phyloP scores from a whole-genome alignment of 306 rosid species.

The Hylodesmum podocarpum region DNA sequence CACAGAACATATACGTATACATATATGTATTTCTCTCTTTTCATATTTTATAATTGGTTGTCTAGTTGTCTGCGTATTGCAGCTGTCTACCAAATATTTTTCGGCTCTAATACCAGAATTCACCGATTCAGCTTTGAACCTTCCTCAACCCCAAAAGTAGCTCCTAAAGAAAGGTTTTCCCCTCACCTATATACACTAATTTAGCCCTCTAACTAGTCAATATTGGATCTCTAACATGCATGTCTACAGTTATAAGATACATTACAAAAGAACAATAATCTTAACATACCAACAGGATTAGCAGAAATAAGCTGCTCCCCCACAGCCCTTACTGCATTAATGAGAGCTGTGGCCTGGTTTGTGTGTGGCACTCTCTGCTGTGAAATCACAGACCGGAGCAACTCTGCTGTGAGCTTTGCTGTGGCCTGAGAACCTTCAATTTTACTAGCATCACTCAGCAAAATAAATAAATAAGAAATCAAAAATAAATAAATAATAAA shows the following conservation, averaged over 20 bases:
- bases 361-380: slow-evolving; percentile 82
- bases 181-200: not conserved
- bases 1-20: no score
- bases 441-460: slow-evolving; percentile 55
- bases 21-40: no score
- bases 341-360: slow-evolving; percentile 80
- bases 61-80: no score
- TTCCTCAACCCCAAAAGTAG: not conserved
- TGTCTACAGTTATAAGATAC: not conserved
- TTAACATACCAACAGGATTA: slow-evolving; percentile 81
- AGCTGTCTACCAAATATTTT: no score
- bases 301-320: slow-evolving; percentile 98
- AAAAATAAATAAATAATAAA: not conserved
- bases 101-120: no score
- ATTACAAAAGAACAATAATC: not conserved
- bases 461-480: not conserved
- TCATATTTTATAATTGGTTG: no score
- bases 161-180: not conserved
- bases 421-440: slow-evolving; percentile 96
- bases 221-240: not conserved
- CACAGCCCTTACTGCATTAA: slow-evolving; percentile 77
- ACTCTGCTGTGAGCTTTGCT: slow-evolving; percentile 79
- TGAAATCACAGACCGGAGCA: slow-evolving; percentile 85
- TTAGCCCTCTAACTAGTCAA: not conserved
- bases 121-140: not conserved